phyloP scores from a whole-genome alignment of 2,329 filamentous ascomycete genomes.

The Dactylellina cionopaga region DNA sequence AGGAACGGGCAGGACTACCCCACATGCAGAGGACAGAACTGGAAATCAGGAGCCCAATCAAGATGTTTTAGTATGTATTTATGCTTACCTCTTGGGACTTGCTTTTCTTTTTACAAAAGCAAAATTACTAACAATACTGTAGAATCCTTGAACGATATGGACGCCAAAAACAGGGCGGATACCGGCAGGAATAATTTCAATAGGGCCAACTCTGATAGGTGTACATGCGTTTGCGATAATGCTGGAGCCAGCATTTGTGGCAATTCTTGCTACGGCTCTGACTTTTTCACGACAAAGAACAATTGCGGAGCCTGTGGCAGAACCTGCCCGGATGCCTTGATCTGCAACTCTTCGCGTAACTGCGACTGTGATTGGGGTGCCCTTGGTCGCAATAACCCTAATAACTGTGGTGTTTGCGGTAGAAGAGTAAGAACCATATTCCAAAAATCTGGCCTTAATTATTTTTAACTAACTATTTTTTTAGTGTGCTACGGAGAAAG shows the following conservation, averaged over 20 bases:
- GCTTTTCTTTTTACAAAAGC: background rate
- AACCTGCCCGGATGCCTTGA: constrained; percentile 3
- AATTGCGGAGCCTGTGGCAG: constrained; percentile 22
- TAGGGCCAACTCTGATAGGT: constrained; percentile 5
- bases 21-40: constrained; percentile 2
- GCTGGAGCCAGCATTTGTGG: constrained; percentile 11
- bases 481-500: constrained; percentile 18
- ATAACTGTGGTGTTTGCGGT: constrained; percentile 24
- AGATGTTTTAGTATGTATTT: constrained; percentile 2
- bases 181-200: constrained; percentile 8
- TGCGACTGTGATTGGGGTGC: constrained; percentile 20
- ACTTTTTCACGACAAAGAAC: background rate
- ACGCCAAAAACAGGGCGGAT: no score
- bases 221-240: constrained; percentile 19
- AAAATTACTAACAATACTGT: background rate
- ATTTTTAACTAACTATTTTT: background rate
- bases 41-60: constrained; percentile 1
- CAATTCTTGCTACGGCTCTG: background rate
- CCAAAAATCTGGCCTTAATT: background rate
- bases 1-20: background rate
- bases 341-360: constrained; percentile 6
- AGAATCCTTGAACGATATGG: no score
- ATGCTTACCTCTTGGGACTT: background rate
- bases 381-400: constrained; percentile 8
- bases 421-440: background rate